Evolutionary conservation across 805 yeast species (phyloP).

Genomic region (Yamadazyma takamatsuzukensis): DNA sequence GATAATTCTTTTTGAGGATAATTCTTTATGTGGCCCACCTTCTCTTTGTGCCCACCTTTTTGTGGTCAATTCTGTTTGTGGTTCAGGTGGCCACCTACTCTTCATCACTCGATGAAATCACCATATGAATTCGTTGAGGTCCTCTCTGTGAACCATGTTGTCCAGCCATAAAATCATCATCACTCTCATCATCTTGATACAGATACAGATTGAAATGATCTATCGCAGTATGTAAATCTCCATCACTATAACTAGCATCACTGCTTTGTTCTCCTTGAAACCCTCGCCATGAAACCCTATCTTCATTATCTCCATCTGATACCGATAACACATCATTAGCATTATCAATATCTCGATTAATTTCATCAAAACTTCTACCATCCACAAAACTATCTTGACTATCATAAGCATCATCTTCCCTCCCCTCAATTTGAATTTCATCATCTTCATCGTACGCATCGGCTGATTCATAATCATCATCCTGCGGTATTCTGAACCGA

Average conservation of each 20-base stretch:
- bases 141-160: conserved; percentile 9
- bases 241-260: conserved; percentile 8
- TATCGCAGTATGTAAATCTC: conserved; percentile 22
- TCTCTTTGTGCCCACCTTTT: no score
- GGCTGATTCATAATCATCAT: conserved; percentile 33
- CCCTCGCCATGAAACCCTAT: conserved; percentile 10
- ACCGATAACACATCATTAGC: conserved; percentile 8
- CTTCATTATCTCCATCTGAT: conserved; percentile 1
- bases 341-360: conserved; percentile 15
- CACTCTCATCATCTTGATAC: conserved; percentile 14
- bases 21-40: no score
- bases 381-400: conserved; percentile 33
- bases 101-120: no score
- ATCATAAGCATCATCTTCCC: conserved; percentile 23
- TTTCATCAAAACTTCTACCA: conserved; percentile 18
- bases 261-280: conserved; percentile 4
- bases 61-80: no score
- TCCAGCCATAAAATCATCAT: conserved; percentile 7
- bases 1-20: no score
- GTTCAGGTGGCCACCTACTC: no score
- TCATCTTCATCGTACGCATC: conserved; percentile 34
- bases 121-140: no score
- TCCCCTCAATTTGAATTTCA: conserved; percentile 21
- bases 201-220: no score
- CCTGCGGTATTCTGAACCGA: conserved; percentile 36